Evolutionary conservation across 2,329 filamentous ascomycete genomes (phyloP).

Genomic region (Trichoderma afroharzianum): DNA sequence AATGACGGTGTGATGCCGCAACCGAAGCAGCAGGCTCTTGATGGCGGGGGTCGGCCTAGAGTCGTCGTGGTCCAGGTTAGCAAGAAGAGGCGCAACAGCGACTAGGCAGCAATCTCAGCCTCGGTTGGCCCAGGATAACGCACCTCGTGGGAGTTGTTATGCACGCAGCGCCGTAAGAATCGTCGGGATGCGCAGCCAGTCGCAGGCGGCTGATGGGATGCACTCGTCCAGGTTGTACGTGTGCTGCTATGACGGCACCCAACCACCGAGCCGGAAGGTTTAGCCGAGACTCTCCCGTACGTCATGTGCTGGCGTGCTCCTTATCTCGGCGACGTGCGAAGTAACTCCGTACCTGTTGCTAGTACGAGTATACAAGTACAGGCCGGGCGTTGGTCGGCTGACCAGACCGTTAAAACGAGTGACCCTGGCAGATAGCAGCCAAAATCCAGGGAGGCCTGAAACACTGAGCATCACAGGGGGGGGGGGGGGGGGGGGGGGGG

Average conservation of each 20-base stretch:
- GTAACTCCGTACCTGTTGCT: background rate
- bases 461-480: background rate
- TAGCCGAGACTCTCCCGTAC: conserved; percentile 17
- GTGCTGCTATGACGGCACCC: conserved; percentile 18
- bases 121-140: background rate
- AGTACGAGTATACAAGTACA: background rate
- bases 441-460: background rate
- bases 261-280: background rate
- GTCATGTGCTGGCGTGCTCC: conserved; percentile 13
- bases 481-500: too few relatives aligned
- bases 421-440: background rate
- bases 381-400: conserved; percentile 1
- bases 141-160: background rate
- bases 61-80: background rate
- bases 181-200: conserved; percentile 17
- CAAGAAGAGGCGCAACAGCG: background rate
- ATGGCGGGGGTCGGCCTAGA: conserved; percentile 18
- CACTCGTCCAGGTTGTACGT: conserved; percentile 11
- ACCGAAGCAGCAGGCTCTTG: conserved; percentile 12
- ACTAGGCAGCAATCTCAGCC: conserved; percentile 9
- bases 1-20: conserved; percentile 19
- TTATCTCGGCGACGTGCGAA: background rate
- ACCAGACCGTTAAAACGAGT: background rate
- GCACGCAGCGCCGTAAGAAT: background rate
- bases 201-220: conserved; percentile 16